Base-by-base conservation (phyloP, 2,329 filamentous ascomycete genomes). In the Blastomyces percursus region DNA sequence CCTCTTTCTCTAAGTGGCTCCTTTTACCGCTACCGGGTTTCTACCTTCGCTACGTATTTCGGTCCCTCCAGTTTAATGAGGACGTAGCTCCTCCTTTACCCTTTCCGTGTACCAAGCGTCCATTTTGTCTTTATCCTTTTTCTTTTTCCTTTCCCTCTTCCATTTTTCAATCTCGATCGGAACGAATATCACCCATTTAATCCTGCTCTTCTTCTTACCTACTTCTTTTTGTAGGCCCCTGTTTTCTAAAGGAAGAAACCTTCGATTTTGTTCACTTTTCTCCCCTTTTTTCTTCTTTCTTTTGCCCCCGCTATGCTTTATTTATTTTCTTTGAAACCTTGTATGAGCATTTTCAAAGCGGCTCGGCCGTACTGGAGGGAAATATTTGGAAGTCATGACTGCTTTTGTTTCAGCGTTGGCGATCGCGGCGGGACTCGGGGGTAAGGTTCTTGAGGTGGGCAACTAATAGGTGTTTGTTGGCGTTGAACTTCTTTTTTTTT, bases 331-430 rank as follows among this genome's bases (percentile, higher is more conserved):
- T 50, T 50, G 52, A 38, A 56, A 48, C 35, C 12, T 12, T 27
- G 3, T 38, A 38, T 35, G n/a, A 7, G 56, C 32, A 24, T 44
- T 59, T 32, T 16, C 56, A 48, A 59, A 57, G 19, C 21, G 56
- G 56, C 40, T 14, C 8, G 21, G 21, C 16, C 35, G 9, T 42
- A 27, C 38, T 21, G 30, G 30, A 14, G 32, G 30, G 30, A 21
- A 11, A 55, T 55, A 2, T 42, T 57, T 40, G 27, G 35, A 42
- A 42, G 35, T 42, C 54, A 57, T 57, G 35, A 24, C 54, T 57
- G 8, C 32, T 24, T 57, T 57, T 57, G 12, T 57, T 57, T 48
- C 38, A 59, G 35, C 52, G 52, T 55, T 55, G 52, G 52, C 52
- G 52, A 55, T 55, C 30, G 38, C 38, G 52, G 30, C 12, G 24